Evolutionary conservation across 495 filamentous ascomycete genomes (phyloP), one percentile per base, ranked within the genome.

Genomic region (Aspergillus sparsus): DNA sequence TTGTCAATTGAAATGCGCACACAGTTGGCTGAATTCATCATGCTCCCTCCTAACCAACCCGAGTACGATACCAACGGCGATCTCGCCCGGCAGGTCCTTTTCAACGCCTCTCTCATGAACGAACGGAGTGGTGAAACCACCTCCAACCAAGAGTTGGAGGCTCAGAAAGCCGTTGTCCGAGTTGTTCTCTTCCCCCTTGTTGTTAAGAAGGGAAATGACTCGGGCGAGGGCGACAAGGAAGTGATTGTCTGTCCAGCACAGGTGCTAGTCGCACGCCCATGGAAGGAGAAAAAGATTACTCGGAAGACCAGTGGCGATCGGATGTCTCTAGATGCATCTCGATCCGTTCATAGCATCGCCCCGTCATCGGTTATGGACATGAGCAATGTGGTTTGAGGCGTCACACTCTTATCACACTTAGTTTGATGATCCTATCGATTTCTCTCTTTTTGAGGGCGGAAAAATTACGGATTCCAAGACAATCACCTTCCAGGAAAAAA

Each of bases 1-100:
- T 81, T 98, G 5, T 90, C 92, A 4, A 85, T 98, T 62, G 92
- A 97, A 78, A 97, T 98, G 95, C 90, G 94, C 64, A 93, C 88
- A 15, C 94, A 98, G 70, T 82, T 92, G 12, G 91, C 94, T 15
- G 93, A 97, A 72, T 98, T 93, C 74, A 91, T 94, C 74, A 97
- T 98, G 93, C 86, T 96, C 6, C 93, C 93, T 5, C 93, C 94
- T 8, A 80, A 95, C n/a, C 90, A 92, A 63, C 93, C 95, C 10
- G 91, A 96, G 67, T 98, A 94, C 76, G 93, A 98, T 73, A 88
- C 86, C 62, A 88, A 91, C 61, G 94, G 94, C 65, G 93, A 97
- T 65, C 84, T 98, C 15, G 81, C 82, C 35, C 89, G 87, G 41
- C 89, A 91, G 46, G 87, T 96, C 13, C 77, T 78, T 54, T 98